A percentile compares a stretch with the other conserved stretches of the same genome.
Evolutionary conservation across 202 grass and related monocot genomes (phyloP).

Genomic region (Cymbopogon flexuosus): DNA sequence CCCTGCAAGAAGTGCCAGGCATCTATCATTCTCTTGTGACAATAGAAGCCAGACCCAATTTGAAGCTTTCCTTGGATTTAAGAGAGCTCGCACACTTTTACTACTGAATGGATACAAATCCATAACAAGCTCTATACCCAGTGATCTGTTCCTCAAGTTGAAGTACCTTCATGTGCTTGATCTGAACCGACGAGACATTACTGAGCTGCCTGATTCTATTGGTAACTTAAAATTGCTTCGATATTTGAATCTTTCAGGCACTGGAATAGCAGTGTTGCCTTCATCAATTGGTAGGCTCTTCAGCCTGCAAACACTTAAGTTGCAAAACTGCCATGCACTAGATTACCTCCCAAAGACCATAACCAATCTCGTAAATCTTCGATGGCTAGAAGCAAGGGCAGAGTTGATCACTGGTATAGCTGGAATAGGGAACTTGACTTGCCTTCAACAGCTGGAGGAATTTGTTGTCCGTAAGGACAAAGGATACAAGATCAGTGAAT

Average conservation of each 20-base stretch:
- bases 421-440: slow-evolving; percentile 54
- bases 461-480: slow-evolving; percentile 53
- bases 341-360: slow-evolving; percentile 46
- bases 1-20: slow-evolving; percentile 29
- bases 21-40: slow-evolving; percentile 65
- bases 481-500: slow-evolving; percentile 63
- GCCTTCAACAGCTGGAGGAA: slow-evolving; percentile 57
- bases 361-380: slow-evolving; percentile 57
- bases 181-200: slow-evolving; percentile 51
- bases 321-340: slow-evolving; percentile 46
- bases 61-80: slow-evolving; percentile 45
- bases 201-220: slow-evolving; percentile 57
- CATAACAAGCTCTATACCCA: slow-evolving; percentile 31
- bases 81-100: slow-evolving; percentile 54
- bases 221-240: slow-evolving; percentile 72
- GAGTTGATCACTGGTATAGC: slow-evolving; percentile 43
- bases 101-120: slow-evolving; percentile 62
- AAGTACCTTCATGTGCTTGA: slow-evolving; percentile 56
- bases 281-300: slow-evolving; percentile 49
- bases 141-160: slow-evolving; percentile 48
- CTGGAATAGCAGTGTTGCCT: slow-evolving; percentile 43
- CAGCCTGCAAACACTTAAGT: slow-evolving; percentile 55
- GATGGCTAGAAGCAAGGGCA: slow-evolving; percentile 49
- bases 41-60: slow-evolving; percentile 41
- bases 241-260: slow-evolving; percentile 56